A percentile compares a stretch with the other conserved stretches of the same genome.
Conservation (phyloP, 805 yeast genomes). For the Lipomyces sp. region DNA sequence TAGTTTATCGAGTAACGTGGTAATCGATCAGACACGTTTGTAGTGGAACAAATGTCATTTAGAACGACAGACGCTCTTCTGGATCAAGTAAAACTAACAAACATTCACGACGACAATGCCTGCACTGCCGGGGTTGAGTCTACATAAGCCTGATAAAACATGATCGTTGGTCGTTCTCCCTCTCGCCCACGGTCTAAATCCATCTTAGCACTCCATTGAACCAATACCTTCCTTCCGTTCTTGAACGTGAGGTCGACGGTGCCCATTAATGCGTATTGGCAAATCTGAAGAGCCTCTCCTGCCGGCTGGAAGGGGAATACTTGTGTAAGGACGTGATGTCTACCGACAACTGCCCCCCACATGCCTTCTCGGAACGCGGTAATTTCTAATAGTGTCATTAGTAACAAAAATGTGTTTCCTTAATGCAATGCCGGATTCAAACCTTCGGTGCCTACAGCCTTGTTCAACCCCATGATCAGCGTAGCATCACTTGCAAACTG, state of each 20-base stretch:
- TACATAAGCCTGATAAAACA: conserved; percentile 11
- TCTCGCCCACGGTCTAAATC: background rate
- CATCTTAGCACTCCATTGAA: conserved; percentile 11
- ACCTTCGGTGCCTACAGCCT: conserved; percentile 5
- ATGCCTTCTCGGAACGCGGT: conserved; percentile 6
- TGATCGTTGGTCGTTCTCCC: background rate
- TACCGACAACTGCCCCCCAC: conserved; percentile 11
- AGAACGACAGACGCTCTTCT: no score
- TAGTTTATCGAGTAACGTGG: no score
- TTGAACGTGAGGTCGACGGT: conserved; percentile 4
- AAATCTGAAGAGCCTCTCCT: background rate
- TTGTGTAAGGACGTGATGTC: conserved; percentile 8
- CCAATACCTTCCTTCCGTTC: conserved; percentile 6
- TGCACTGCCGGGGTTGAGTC: conserved; percentile 7
- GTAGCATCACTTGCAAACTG: background rate
- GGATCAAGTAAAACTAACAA: no score
- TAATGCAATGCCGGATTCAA: no score
- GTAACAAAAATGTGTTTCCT: no score
- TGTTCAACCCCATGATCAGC: conserved; percentile 6
- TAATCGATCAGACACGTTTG: no score
- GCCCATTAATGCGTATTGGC: conserved; percentile 2
- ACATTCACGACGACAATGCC: conserved; percentile 1
- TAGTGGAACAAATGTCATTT: no score
- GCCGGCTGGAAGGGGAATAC: conserved; percentile 10
- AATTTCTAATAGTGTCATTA: conserved; percentile 5